Evolutionary conservation across 345 rosid genomes (phyloP).

Genomic region (Hirschfeldia incana): DNA sequence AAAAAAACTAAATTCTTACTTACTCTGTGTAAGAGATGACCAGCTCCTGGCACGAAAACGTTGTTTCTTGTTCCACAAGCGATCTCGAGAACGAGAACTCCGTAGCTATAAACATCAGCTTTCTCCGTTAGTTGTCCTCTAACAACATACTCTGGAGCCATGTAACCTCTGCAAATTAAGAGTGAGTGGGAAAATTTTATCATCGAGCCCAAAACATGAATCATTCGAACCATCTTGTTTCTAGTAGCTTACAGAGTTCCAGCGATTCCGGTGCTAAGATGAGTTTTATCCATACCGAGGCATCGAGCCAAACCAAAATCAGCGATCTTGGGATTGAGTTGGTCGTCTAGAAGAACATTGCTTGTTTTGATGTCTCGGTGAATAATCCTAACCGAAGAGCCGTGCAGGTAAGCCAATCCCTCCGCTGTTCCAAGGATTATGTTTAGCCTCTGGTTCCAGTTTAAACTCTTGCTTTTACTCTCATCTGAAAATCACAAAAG

Average conservation of each 20-base stretch:
- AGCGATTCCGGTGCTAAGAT: slow-evolving; percentile 45
- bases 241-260: slow-evolving; percentile 50
- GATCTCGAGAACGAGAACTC: slow-evolving; percentile 49
- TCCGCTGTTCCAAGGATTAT: slow-evolving; percentile 54
- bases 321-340: slow-evolving; percentile 50
- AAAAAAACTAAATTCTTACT: background rate
- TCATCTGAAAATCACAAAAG: slow-evolving; percentile 13
- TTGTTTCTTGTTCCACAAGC: slow-evolving; percentile 44
- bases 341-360: slow-evolving; percentile 48
- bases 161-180: too few species aligned
- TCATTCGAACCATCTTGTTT: background rate
- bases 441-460: slow-evolving; percentile 45
- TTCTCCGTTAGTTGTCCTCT: slow-evolving; percentile 34
- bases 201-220: background rate
- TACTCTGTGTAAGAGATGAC: slow-evolving; percentile 31
- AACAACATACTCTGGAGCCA: too few species aligned
- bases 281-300: slow-evolving; percentile 33
- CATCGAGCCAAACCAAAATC: slow-evolving; percentile 59
- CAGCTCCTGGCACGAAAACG: slow-evolving; percentile 16
- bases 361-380: slow-evolving; percentile 63
- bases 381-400: slow-evolving; percentile 37
- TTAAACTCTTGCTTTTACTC: slow-evolving; percentile 45
- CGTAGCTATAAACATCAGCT: slow-evolving; percentile 56
- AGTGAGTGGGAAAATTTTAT: background rate
- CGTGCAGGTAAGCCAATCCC: slow-evolving; percentile 52